Evolutionary conservation across 257 asterid species (phyloP).

Genomic region (Primulina eburnea): DNA sequence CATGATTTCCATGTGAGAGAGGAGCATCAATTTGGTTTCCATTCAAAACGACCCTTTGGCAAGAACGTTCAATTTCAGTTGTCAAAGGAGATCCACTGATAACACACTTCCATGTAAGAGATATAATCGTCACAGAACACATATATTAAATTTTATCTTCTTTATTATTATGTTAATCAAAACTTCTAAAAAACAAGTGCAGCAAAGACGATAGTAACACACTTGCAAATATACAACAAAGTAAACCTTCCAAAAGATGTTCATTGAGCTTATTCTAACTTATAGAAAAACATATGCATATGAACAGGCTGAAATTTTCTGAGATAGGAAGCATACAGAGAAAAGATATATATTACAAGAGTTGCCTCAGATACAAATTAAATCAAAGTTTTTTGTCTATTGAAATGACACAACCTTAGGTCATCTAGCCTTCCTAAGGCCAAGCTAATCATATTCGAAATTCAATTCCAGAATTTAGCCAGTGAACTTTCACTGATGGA

Average conservation of each 20-base stretch:
- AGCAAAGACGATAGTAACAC: background rate
- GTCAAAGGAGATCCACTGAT: background rate
- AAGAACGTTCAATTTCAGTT: background rate
- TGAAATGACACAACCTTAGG: conserved; percentile 1
- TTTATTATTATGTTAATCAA: background rate
- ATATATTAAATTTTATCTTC: background rate
- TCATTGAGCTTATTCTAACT: background rate
- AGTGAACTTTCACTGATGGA: conserved; percentile 59
- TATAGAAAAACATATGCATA: background rate
- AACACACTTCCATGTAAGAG: too few relatives aligned
- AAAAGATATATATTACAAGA: background rate
- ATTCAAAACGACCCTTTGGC: background rate
- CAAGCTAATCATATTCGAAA: conserved; percentile 38
- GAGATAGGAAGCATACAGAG: background rate
- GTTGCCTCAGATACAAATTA: background rate
- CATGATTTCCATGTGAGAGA: background rate
- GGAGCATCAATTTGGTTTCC: background rate
- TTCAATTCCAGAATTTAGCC: conserved; percentile 51
- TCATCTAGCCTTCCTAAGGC: background rate
- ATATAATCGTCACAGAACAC: too few relatives aligned
- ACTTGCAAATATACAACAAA: background rate
- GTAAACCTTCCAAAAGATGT: background rate
- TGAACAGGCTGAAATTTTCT: background rate
- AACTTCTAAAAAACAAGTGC: background rate
- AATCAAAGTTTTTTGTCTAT: background rate